Percentiles rank a stretch among this genome's conserved stretches.
These are phyloP conservation scores for Cryptomeria japonica DNA, from an alignment of 75 land plant genomes.

Conservation along the genomic window DNA sequence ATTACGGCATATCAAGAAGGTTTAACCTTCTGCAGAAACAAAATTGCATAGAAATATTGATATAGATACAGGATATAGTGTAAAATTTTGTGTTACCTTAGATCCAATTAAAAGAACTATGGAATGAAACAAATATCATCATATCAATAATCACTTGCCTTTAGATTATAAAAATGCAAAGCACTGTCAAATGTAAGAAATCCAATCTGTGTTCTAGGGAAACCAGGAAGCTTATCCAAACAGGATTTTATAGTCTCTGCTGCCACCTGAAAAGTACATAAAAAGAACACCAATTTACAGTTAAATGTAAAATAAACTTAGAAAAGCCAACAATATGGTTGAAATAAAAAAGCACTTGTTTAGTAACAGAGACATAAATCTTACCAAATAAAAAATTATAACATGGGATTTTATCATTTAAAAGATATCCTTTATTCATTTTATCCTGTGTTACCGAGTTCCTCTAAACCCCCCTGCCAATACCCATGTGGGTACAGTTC, in stretches of 20 bases:
- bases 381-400: not conserved
- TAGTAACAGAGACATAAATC: not conserved
- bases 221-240: slow-evolving; percentile 88
- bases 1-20: not conserved
- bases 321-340: not conserved
- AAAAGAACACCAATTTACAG: not conserved
- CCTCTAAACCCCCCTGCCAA: too few species aligned
- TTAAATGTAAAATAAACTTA: not conserved
- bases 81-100: not conserved
- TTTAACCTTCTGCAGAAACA: not conserved
- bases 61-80: not conserved
- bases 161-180: slow-evolving; percentile 91
- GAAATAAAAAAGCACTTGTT: not conserved
- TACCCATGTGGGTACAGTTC: too few species aligned
- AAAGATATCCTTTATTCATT: not conserved
- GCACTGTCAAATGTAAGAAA: slow-evolving; percentile 94
- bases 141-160: slow-evolving; percentile 44
- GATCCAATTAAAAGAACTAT: not conserved
- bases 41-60: not conserved
- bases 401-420: not conserved
- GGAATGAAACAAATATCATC: not conserved
- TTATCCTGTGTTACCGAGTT: not conserved
- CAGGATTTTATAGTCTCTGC: slow-evolving; percentile 86
- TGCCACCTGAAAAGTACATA: slow-evolving; percentile 61
- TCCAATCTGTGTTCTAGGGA: slow-evolving; percentile 94